These are phyloP conservation scores for Erodium maritimum DNA, from an alignment of 345 rosid species.

Conservation along the genomic window DNA sequence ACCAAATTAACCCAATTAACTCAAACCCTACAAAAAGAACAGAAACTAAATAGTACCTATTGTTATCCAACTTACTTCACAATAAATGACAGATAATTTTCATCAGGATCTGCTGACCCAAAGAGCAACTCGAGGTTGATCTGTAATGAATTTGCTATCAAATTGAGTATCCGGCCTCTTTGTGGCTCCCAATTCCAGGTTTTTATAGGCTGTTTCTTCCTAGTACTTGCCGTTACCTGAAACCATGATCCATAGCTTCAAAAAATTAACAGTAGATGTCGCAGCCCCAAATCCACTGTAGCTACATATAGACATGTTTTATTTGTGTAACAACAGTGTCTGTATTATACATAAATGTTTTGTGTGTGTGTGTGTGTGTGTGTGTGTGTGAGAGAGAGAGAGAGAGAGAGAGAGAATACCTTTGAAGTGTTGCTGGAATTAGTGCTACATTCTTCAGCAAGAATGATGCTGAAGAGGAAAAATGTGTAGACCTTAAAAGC, in stretches of 20 bases:
- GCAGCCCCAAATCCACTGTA: not conserved
- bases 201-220: constrained; percentile 51
- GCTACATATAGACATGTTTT: no score
- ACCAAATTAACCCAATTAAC: constrained; percentile 8
- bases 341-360: not conserved
- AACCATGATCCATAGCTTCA: constrained; percentile 12
- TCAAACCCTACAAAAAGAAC: constrained; percentile 3
- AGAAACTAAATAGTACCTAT: constrained; percentile 2
- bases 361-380: no score
- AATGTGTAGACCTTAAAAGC: constrained; percentile 84
- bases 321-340: constrained; percentile 1
- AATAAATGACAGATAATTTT: constrained; percentile 79
- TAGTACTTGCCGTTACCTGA: constrained; percentile 43
- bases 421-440: constrained; percentile 34
- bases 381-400: constrained; percentile 2
- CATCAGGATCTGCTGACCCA: constrained; percentile 73
- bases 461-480: constrained; percentile 58
- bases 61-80: constrained; percentile 40
- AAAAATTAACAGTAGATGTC: constrained; percentile 1
- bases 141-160: constrained; percentile 86
- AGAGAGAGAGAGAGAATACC: constrained; percentile 24
- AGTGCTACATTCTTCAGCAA: constrained; percentile 40
- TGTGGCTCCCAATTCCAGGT: constrained; percentile 89
- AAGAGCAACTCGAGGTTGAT: constrained; percentile 80
- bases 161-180: constrained; percentile 68